Evolutionary conservation across 164 flowering plant genomes (phyloP), one percentile per base, ranked within the genome.

Genomic region (Aristolochia californica): DNA sequence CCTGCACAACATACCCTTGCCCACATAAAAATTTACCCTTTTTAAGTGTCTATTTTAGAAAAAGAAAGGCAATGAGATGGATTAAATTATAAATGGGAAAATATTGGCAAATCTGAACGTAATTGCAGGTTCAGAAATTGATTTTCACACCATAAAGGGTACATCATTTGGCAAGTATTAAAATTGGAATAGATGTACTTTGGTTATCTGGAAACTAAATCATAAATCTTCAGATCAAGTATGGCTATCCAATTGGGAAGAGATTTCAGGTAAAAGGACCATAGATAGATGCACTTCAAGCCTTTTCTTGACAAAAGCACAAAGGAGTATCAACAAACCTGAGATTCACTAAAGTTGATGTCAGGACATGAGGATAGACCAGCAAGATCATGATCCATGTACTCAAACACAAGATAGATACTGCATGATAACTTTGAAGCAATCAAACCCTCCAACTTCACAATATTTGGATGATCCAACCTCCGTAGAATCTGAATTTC

Each of bases 361-460:
- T 80, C 85, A 21, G 97, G 89, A 66, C 66, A 64, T 13, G 94
- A 74, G 5, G 79, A 61, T 34, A 93, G 60, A 28, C 98, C 98
- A 17, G 96, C 70, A 63, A 93, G 94, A 66, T 93, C 98, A 59
- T 93, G 98, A 44, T 88, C 97, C 98, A 93, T 93, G 70, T 87
- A 89, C 45, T 93, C 98, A 64, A 93, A 89, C 5, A 93, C 97
- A 30, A 93, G 87, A 74, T 93, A 93, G 51, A 93, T 78, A 68
- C 81, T 83, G 60, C 77, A 75, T 7, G 98, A 93, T 55, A 79
- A 61, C 48, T 74, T 69, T 30, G 97, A 89, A 22, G 95, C 83
- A 49, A 87, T 81, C 48, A 93, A 63, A 2, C 98, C 98, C 66
- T 88, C 87, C 69, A 91, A 68, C 61, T 81, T 88, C 72, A 88